phyloP scores from a whole-genome alignment of 2,329 filamentous ascomycete genomes.

The Coleophoma cylindrospora region DNA sequence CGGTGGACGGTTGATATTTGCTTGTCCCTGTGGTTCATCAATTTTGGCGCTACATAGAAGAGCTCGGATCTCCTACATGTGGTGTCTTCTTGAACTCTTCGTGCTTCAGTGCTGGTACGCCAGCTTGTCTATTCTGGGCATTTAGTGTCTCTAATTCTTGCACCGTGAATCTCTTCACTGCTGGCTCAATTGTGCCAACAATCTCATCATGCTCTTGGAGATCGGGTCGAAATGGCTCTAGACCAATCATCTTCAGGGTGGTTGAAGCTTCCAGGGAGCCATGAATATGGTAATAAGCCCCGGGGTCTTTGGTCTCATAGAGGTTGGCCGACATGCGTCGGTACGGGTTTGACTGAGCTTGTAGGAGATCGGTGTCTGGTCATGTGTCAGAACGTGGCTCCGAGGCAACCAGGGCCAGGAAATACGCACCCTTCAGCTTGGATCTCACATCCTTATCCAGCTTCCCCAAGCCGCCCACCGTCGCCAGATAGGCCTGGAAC shows the following conservation, averaged over 20 bases:
- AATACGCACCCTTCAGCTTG: conserved; percentile 32
- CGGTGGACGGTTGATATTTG: conserved; percentile 33
- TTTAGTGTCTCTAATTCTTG: conserved; percentile 56
- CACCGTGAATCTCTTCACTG: conserved; percentile 48
- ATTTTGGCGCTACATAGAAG: neutral
- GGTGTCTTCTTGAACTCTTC: conserved; percentile 53
- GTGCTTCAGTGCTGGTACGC: conserved; percentile 52
- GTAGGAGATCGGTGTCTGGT: conserved; percentile 65
- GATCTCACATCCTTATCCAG: conserved; percentile 40
- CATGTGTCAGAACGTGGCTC: neutral
- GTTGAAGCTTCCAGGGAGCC: conserved; percentile 68
- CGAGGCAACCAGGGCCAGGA: no score
- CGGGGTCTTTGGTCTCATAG: conserved; percentile 60
- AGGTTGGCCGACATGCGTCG: conserved; percentile 69
- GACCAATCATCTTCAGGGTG: conserved; percentile 64
- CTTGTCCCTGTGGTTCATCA: conserved; percentile 27
- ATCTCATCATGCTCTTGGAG: conserved; percentile 55
- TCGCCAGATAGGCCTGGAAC: conserved; percentile 53
- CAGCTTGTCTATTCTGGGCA: conserved; percentile 49
- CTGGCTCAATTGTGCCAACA: conserved; percentile 52
- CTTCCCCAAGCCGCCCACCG: conserved; percentile 46
- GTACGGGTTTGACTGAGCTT: conserved; percentile 67
- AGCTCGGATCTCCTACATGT: conserved; percentile 36
- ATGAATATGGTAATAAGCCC: conserved; percentile 72
- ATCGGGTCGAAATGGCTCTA: conserved; percentile 56